Base-by-base conservation (phyloP, 192 early-diverging fungal genomes). In the Coemansia sp. region DNA sequence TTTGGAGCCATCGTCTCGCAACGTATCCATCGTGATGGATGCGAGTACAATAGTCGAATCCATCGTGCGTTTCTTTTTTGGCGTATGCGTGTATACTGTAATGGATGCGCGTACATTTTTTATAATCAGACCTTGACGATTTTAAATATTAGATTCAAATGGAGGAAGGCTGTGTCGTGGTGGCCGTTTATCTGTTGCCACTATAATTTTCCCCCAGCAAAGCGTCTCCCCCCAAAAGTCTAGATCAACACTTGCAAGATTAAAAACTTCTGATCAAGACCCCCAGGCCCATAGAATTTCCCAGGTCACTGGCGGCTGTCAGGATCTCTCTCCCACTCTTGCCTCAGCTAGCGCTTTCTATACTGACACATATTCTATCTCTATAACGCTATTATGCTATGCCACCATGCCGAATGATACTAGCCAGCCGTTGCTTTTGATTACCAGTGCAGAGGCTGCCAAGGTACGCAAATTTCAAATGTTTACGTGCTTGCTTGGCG, bases 51-150 rank as follows among this genome's bases (percentile, higher is more conserved):
- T 31, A 52, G n/a, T 22, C 13, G 54, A 57, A 57, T 57, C 54
- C 54, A 57, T 57, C 54, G 54, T 31, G 54, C 29, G 54, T 52
- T 52, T 52, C 49, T 11, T 20, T 52, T 52, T 20, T 44, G 43
- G 15, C 43, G 43, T 22, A 22, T 22, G 49, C n/a, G n/a, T 51
- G 29, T 57, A 57, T 57, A 31, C 54, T 31, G 54, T 29, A 31
- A 57, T 57, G 54, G 54, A 57, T 57, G 54, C 54, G 54, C 54
- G 54, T 57, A 27, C 27, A 57, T 57, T 57, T 52, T 52, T 52
- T 24, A 52, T 52, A 52, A 52, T 52, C 49, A 52, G 49, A 52
- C 49, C 49, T 52, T 52, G 49, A 52, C 49, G 49, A 52, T 52
- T 52, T 52, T 22, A 52, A 24, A 52, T 52, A 47, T 47, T n/a